Evolutionary conservation across 2,329 filamentous ascomycete genomes (phyloP).

Genomic region (Fusarium robinianum): DNA sequence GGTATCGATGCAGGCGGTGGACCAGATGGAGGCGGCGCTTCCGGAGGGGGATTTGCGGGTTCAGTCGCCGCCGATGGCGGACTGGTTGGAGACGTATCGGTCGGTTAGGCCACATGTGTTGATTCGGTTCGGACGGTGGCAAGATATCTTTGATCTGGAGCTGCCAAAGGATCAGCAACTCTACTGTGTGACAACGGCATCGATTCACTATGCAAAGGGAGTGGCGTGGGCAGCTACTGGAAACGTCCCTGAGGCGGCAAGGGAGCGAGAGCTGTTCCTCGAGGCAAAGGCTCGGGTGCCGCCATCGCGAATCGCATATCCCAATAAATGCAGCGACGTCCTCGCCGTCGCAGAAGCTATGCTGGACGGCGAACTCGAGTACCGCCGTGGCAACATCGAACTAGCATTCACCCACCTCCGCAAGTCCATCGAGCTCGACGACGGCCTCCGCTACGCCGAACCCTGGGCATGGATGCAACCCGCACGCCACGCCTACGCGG

Average conservation of each 20-base stretch:
- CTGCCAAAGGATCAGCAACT: constrained; percentile 61
- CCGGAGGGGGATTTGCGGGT: constrained; percentile 53
- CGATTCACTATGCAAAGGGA: constrained; percentile 69
- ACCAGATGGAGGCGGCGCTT: constrained; percentile 61
- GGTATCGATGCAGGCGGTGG: constrained; percentile 62
- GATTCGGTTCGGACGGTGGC: constrained; percentile 72
- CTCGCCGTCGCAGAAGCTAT: constrained; percentile 64
- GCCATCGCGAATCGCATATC: constrained; percentile 64
- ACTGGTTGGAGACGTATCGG: constrained; percentile 72
- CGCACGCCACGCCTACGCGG: constrained; percentile 68
- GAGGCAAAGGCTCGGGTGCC: constrained; percentile 57
- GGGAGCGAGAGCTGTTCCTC: constrained; percentile 54
- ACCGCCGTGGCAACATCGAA: constrained; percentile 62
- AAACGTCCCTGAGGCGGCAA: constrained; percentile 55
- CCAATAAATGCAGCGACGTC: constrained; percentile 67
- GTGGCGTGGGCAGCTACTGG: constrained; percentile 66
- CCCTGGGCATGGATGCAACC: constrained; percentile 80
- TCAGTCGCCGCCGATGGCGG: constrained; percentile 70
- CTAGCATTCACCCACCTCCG: constrained; percentile 61
- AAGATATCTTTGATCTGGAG: constrained; percentile 60
- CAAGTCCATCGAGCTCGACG: constrained; percentile 60
- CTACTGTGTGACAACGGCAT: constrained; percentile 69
- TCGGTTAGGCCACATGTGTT: constrained; percentile 68
- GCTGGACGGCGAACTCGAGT: constrained; percentile 73
- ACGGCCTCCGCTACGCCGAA: constrained; percentile 68